Evolutionary conservation across 192 early-diverging fungal species (phyloP).

Genomic region (Lobosporangium transversale): DNA sequence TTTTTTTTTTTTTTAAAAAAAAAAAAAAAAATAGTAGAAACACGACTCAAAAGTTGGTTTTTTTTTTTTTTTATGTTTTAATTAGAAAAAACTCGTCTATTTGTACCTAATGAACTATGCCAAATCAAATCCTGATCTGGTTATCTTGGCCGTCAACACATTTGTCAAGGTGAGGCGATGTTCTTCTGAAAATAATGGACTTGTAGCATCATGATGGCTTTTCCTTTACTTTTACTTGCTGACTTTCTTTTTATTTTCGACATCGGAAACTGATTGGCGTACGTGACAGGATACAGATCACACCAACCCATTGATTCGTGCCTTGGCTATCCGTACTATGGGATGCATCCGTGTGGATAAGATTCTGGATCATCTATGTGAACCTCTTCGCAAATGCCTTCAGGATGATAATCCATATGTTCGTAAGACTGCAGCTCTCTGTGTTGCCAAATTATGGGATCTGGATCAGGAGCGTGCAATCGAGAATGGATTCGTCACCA

Average conservation of each 20-base stretch:
- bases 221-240: neutral
- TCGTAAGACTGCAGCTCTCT: constrained; percentile 95
- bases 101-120: constrained; percentile 99
- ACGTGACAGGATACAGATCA: constrained; percentile 88
- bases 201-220: neutral
- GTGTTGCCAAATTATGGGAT: constrained; percentile 96
- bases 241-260: neutral
- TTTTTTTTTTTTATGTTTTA: neutral
- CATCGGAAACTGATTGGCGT: neutral
- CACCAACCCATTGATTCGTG: constrained; percentile 92
- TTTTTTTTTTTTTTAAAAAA: neutral
- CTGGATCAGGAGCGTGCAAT: constrained; percentile 85
- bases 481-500: constrained; percentile 93
- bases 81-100: constrained; percentile 96
- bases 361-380: constrained; percentile 92
- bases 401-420: constrained; percentile 97
- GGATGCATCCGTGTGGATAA: constrained; percentile 96
- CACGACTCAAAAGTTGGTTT: too few relatives aligned
- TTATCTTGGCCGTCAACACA: constrained; percentile 96
- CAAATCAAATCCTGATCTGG: constrained; percentile 94
- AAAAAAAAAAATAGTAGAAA: too few relatives aligned
- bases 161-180: constrained; percentile 94
- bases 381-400: constrained; percentile 91
- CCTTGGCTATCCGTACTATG: constrained; percentile 98
- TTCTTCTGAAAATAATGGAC: neutral